These are phyloP conservation scores for Paradendryphiella salina DNA, from an alignment of 2,329 filamentous ascomycete species.

Conservation along the genomic window DNA sequence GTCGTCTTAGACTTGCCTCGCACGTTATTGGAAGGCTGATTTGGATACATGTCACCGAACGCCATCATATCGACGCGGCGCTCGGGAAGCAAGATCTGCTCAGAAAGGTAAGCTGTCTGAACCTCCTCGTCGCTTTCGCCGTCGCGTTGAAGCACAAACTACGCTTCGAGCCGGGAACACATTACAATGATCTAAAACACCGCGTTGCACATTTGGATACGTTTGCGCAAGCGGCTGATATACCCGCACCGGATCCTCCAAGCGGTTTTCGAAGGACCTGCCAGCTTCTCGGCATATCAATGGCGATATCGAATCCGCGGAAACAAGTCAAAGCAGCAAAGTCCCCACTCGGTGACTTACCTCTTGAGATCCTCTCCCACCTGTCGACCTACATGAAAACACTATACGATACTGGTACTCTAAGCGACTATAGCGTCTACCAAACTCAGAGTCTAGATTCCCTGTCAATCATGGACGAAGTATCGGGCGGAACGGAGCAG, in stretches of 20 bases:
- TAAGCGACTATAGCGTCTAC: constrained; percentile 58
- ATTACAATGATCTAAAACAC: constrained; percentile 72
- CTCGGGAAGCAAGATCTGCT: constrained; percentile 67
- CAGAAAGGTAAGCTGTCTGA: constrained; percentile 66
- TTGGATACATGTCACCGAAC: constrained; percentile 75
- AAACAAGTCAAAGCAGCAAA: constrained; percentile 72
- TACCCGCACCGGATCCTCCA: constrained; percentile 38
- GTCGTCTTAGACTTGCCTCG: constrained; percentile 56
- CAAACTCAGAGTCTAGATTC: constrained; percentile 64
- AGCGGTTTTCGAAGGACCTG: constrained; percentile 62
- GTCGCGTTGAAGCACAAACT: constrained; percentile 78
- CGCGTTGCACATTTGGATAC: constrained; percentile 74
- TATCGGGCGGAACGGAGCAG: constrained; percentile 71
- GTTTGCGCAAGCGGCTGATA: constrained; percentile 61
- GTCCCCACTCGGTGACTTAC: constrained; percentile 75
- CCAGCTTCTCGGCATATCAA: constrained; percentile 73
- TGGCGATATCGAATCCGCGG: constrained; percentile 75
- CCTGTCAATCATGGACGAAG: constrained; percentile 68
- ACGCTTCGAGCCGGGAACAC: constrained; percentile 79
- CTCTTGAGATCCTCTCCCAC: constrained; percentile 76
- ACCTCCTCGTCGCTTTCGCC: constrained; percentile 77
- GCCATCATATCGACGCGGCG: constrained; percentile 52
- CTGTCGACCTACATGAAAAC: constrained; percentile 68
- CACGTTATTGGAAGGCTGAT: constrained; percentile 71
- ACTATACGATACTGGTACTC: constrained; percentile 59